Percentiles rank a stretch among this genome's conserved stretches.
These are phyloP conservation scores for Floccularia luteovirens DNA, from an alignment of 768 basidiomycete genomes.

Conservation along the genomic window DNA sequence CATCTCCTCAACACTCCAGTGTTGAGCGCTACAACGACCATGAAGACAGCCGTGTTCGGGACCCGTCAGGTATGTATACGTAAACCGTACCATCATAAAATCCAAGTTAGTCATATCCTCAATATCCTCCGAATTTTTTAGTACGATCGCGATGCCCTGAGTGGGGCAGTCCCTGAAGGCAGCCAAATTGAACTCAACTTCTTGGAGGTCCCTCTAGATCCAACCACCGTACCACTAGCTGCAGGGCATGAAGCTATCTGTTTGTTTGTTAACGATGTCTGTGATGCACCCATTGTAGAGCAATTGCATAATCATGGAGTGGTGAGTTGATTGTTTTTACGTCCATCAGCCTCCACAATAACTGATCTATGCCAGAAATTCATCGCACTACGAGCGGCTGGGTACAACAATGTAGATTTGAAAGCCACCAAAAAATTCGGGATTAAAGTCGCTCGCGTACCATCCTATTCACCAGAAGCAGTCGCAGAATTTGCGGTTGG, in stretches of 20 bases:
- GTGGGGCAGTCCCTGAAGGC: constrained; percentile 15
- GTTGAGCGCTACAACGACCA: too few relatives aligned
- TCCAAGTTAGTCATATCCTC: too few relatives aligned
- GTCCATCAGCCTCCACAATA: neutral
- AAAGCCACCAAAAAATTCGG: constrained; percentile 17
- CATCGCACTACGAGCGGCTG: constrained; percentile 31
- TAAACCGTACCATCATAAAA: too few relatives aligned
- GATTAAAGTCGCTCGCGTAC: constrained; percentile 32
- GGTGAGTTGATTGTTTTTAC: constrained; percentile 14
- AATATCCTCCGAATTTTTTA: too few relatives aligned
- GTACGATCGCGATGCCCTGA: constrained; percentile 30
- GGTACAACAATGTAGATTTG: constrained; percentile 35
- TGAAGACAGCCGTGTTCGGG: constrained; percentile 37
- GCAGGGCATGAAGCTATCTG: constrained; percentile 30
- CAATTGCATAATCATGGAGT: constrained; percentile 24
- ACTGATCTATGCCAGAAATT: constrained; percentile 21
- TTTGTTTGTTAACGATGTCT: constrained; percentile 35
- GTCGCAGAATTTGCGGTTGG: constrained; percentile 37
- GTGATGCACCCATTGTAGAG: constrained; percentile 24
- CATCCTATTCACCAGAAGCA: constrained; percentile 35
- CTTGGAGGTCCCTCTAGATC: constrained; percentile 27
- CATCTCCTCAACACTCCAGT: too few relatives aligned
- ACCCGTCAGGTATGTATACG: constrained; percentile 25
- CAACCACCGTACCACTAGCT: constrained; percentile 25
- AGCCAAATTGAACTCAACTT: constrained; percentile 24